These are phyloP conservation scores for Metschnikowia corniflorae DNA, from an alignment of 805 yeast species.

Conservation along the genomic window DNA sequence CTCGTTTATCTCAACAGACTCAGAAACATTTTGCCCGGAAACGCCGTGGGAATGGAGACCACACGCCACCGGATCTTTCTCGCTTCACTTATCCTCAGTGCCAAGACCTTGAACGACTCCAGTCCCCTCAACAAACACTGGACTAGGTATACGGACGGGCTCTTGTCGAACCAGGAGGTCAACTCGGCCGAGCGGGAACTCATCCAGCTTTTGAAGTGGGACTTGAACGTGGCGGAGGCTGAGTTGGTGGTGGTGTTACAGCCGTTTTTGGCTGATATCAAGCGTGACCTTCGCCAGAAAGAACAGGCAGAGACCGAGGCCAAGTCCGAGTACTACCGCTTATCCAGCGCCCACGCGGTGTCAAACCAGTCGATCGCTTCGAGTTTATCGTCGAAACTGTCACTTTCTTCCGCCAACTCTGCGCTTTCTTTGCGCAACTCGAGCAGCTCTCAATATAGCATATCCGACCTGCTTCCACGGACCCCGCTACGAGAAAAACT, in stretches of 20 bases:
- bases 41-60: slow-evolving; percentile 88
- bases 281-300: slow-evolving; percentile 23
- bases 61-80: slow-evolving; percentile 90
- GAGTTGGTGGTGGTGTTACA: slow-evolving; percentile 69
- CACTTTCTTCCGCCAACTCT: slow-evolving; percentile 10
- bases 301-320: slow-evolving; percentile 14
- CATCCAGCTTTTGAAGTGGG: slow-evolving; percentile 81
- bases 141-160: slow-evolving; percentile 88
- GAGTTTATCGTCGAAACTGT: slow-evolving; percentile 10
- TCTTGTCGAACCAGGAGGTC: slow-evolving; percentile 71
- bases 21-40: slow-evolving; percentile 73
- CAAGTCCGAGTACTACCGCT: slow-evolving; percentile 19
- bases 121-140: slow-evolving; percentile 95
- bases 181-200: slow-evolving; percentile 90
- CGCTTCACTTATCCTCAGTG: slow-evolving; percentile 86
- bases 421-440: slow-evolving; percentile 15
- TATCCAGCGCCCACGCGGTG: slow-evolving; percentile 16
- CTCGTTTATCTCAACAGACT: slow-evolving; percentile 78
- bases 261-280: slow-evolving; percentile 75
- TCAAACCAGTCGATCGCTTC: slow-evolving; percentile 17
- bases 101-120: slow-evolving; percentile 88
- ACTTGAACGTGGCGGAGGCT: slow-evolving; percentile 61
- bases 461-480: slow-evolving; percentile 11
- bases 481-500: slow-evolving; percentile 18
- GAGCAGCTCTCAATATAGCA: slow-evolving; percentile 11